Evolutionary conservation across 106 monocot species (phyloP), one percentile per base, ranked within the genome.

Genomic region (Hemerocallis citrina): DNA sequence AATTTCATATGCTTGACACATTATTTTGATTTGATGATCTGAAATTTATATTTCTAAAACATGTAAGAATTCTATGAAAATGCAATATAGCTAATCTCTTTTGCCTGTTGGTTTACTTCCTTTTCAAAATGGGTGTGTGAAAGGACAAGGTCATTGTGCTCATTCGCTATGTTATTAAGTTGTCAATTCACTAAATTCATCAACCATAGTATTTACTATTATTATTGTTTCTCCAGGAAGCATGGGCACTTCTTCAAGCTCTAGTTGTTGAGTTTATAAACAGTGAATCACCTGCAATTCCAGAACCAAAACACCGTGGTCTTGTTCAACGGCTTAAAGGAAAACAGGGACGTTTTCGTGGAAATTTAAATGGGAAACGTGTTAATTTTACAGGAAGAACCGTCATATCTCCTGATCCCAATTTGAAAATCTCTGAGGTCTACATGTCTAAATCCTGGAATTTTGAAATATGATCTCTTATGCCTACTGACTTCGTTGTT

Each of bases 331-430:
- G 98, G 24, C 82, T 98, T 34, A 98, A 98, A 77, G 98, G 98
- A 48, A 98, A 98, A 65, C 87, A 88, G 59, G 98, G 98, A 4
- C 88, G 98, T 27, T 88, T 98, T 45, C 87, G 98, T 77, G 76
- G 89, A 41, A 98, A 98, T 39, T 80, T 98, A 52, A 85, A 84
- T 11, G 98, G 98, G 45, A 98, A 98, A 56, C 87, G 98, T 77
- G 81, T 81, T 72, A 82, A 98, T 50, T 98, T 74, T 74, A 98
- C 98, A 55, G 98, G 92, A 70, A 68, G 98, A 39, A 98, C 98
- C 62, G 98, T 98, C 11, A 98, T 98, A 72, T 98, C 98, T 66
- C 98, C 98, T 55, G 98, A 98, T 74, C 98, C 98, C 42, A 98
- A 98, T 78, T 75, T 98, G 39, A 98, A 85, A 88, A 98, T 98